Conservation (phyloP, 1,139 yeast genomes). For the Protomyces pachydermus region DNA sequence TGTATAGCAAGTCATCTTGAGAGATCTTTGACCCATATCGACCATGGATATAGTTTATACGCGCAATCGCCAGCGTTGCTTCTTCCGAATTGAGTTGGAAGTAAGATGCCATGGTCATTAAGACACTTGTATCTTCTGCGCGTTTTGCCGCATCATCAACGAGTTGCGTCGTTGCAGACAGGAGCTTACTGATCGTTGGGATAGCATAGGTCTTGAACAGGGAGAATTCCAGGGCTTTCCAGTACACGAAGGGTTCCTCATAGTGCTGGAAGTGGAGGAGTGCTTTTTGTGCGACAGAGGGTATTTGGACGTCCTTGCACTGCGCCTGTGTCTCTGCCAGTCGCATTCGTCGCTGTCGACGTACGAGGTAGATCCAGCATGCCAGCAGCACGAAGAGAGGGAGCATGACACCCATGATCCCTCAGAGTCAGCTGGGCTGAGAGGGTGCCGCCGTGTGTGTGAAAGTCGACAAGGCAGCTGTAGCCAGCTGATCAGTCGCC, state of each 20-base stretch:
- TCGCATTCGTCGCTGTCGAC: not conserved
- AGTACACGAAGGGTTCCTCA: not conserved
- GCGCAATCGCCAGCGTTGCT: slow-evolving; percentile 5
- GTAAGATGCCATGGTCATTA: not conserved
- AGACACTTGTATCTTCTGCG: slow-evolving; percentile 5
- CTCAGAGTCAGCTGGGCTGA: too few species aligned
- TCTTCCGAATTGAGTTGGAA: slow-evolving; percentile 5
- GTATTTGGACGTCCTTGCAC: not conserved
- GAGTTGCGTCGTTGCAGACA: not conserved
- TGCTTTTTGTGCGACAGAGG: not conserved
- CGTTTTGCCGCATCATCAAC: not conserved
- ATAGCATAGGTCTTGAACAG: slow-evolving; percentile 6
- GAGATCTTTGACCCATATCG: not conserved
- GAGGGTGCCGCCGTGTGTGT: too few species aligned
- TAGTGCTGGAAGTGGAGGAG: not conserved
- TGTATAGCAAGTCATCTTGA: slow-evolving; percentile 5
- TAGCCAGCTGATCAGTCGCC: too few species aligned
- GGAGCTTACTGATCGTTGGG: slow-evolving; percentile 2
- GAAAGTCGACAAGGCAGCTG: too few species aligned
- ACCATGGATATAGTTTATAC: not conserved
- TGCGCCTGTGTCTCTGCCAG: too few species aligned
- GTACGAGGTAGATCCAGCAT: not conserved
- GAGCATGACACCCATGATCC: too few species aligned
- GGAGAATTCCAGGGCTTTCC: slow-evolving; percentile 4
- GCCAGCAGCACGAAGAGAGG: not conserved